Evolutionary conservation across 2,329 filamentous ascomycete species (phyloP).

Genomic region (Phialophora chinensis): DNA sequence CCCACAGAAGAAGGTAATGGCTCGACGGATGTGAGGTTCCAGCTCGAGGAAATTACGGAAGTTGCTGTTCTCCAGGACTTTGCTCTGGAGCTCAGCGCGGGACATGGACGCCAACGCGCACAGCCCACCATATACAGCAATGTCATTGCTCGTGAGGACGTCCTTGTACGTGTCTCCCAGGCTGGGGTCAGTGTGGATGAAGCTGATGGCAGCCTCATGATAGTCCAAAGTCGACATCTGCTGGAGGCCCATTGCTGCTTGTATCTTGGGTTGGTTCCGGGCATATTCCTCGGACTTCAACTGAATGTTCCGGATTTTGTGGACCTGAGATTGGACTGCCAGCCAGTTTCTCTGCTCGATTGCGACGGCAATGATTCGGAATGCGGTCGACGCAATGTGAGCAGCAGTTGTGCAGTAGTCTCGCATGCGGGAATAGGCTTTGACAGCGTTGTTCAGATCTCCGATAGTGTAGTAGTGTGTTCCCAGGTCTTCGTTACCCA

Average conservation of each 20-base stretch:
- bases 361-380: slow-evolving; percentile 76
- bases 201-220: slow-evolving; percentile 71
- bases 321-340: slow-evolving; percentile 67
- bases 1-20: slow-evolving; percentile 85
- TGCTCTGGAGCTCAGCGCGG: slow-evolving; percentile 72
- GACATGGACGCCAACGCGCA: slow-evolving; percentile 90
- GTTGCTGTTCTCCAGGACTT: slow-evolving; percentile 76
- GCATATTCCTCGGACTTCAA: slow-evolving; percentile 63
- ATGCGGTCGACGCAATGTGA: slow-evolving; percentile 81
- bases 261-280: slow-evolving; percentile 69
- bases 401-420: slow-evolving; percentile 83
- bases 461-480: slow-evolving; percentile 81
- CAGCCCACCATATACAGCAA: slow-evolving; percentile 89
- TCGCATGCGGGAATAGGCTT: slow-evolving; percentile 84
- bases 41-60: slow-evolving; percentile 91
- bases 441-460: slow-evolving; percentile 72
- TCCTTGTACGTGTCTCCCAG: slow-evolving; percentile 67
- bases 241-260: slow-evolving; percentile 65
- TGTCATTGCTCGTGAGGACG: slow-evolving; percentile 80
- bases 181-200: slow-evolving; percentile 67
- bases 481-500: slow-evolving; percentile 92
- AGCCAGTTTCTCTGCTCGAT: slow-evolving; percentile 80
- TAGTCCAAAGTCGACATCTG: slow-evolving; percentile 64
- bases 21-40: slow-evolving; percentile 91
- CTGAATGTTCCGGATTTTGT: slow-evolving; percentile 59